phyloP scores from a whole-genome alignment of 345 rosid species.

The Eucalyptus coolabah region DNA sequence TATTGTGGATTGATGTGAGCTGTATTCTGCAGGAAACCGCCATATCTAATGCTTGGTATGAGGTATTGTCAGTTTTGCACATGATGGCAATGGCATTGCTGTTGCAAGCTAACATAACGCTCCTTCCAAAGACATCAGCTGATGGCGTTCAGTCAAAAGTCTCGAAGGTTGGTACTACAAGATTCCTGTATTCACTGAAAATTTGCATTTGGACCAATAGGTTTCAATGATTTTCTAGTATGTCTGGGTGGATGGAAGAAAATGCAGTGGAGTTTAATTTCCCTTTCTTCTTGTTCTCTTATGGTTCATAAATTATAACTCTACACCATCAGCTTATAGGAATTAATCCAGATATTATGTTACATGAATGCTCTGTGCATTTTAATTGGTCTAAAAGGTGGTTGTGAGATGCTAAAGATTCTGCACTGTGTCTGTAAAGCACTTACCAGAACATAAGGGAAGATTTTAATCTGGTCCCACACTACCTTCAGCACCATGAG shows the following conservation, averaged over 20 bases:
- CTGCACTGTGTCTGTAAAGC: neutral
- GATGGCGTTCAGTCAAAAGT: slow-evolving; percentile 80
- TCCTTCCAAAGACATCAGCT: slow-evolving; percentile 77
- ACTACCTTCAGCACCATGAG: neutral
- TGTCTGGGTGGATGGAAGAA: neutral
- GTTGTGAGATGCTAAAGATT: neutral
- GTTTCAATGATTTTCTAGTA: neutral
- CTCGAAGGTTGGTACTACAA: slow-evolving; percentile 54
- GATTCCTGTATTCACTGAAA: neutral
- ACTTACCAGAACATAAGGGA: neutral
- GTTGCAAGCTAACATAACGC: slow-evolving; percentile 83
- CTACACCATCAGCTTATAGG: neutral
- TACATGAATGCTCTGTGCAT: neutral
- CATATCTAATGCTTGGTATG: slow-evolving; percentile 88
- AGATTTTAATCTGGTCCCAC: neutral
- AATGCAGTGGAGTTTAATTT: neutral
- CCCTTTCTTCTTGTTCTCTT: neutral
- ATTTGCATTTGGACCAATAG: neutral
- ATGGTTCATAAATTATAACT: neutral
- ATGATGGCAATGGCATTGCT: slow-evolving; percentile 87
- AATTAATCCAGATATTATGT: neutral
- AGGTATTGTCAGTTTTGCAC: slow-evolving; percentile 92
- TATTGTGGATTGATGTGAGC: neutral
- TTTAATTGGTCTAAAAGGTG: neutral
- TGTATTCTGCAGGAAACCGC: slow-evolving; percentile 66